Percentiles rank a stretch among this genome's conserved stretches.
These are phyloP conservation scores for Diaporthe destruens DNA, from an alignment of 2,329 filamentous ascomycete species.

Conservation along the genomic window DNA sequence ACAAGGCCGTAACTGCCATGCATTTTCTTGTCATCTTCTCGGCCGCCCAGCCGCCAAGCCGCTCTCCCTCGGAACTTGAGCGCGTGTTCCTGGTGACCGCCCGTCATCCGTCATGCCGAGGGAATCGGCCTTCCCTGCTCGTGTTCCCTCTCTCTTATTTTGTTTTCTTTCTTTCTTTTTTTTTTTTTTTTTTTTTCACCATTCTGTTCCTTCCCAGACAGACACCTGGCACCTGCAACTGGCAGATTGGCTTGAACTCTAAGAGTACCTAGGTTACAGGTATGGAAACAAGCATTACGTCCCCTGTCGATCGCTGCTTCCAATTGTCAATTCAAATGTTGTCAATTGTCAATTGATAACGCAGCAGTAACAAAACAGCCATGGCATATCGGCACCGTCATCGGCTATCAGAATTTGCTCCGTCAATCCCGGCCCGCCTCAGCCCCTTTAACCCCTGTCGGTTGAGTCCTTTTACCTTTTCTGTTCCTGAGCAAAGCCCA, in stretches of 20 bases:
- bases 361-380: background rate
- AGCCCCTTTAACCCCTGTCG: conserved; percentile 12
- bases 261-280: too few relatives aligned
- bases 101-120: background rate
- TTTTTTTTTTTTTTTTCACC: background rate
- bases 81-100: conserved; percentile 12
- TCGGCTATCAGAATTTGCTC: conserved; percentile 32
- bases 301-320: conserved; percentile 32
- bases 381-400: conserved; percentile 27
- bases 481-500: background rate
- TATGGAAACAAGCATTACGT: background rate
- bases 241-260: too few relatives aligned
- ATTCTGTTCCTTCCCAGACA: background rate
- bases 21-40: conserved; percentile 2
- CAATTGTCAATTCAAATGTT: background rate
- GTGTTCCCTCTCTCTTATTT: background rate
- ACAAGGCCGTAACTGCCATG: conserved; percentile 19
- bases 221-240: background rate
- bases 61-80: conserved; percentile 18
- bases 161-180: background rate
- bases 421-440: background rate
- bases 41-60: background rate
- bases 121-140: conserved; percentile 10
- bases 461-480: background rate
- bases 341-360: background rate